These are phyloP conservation scores for Penicillium sp. DNA, from an alignment of 2,329 filamentous ascomycete genomes.

Conservation along the genomic window DNA sequence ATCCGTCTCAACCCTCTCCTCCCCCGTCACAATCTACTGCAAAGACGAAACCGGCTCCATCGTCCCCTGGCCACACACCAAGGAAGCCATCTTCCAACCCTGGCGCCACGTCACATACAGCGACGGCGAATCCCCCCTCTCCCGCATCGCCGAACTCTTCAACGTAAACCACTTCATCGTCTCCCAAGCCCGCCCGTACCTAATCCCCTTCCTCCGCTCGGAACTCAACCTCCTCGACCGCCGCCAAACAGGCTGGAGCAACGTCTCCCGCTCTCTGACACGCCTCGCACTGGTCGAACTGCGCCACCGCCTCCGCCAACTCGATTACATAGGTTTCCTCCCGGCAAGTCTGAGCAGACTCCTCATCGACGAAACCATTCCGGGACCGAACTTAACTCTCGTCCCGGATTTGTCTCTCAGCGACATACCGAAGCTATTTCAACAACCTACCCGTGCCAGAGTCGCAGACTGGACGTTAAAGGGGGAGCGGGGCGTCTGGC, in stretches of 20 bases:
- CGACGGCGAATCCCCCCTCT: conserved; percentile 68
- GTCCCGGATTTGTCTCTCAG: conserved; percentile 73
- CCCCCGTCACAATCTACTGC: conserved; percentile 70
- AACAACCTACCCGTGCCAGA: conserved; percentile 74
- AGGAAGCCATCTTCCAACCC: conserved; percentile 65
- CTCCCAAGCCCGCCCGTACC: conserved; percentile 85
- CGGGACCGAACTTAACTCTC: conserved; percentile 75
- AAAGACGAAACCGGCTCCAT: conserved; percentile 75
- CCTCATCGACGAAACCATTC: conserved; percentile 78
- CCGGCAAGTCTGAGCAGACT: conserved; percentile 72
- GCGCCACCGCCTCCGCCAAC: conserved; percentile 76
- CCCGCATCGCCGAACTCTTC: conserved; percentile 77
- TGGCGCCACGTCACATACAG: conserved; percentile 67
- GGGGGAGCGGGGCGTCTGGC: conserved; percentile 89
- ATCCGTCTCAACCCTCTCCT: conserved; percentile 65
- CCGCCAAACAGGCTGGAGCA: conserved; percentile 60
- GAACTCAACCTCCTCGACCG: conserved; percentile 74
- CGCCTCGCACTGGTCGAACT: conserved; percentile 75
- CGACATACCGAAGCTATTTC: conserved; percentile 79
- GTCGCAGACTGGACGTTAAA: conserved; percentile 82
- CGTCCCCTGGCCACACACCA: conserved; percentile 68
- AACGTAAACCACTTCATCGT: conserved; percentile 96
- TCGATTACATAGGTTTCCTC: conserved; percentile 75
- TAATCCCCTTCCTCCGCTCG: conserved; percentile 80
- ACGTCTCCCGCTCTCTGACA: conserved; percentile 59